phyloP scores from a whole-genome alignment of 73 alveolate genomes.

The Paraurostyla sp. region DNA sequence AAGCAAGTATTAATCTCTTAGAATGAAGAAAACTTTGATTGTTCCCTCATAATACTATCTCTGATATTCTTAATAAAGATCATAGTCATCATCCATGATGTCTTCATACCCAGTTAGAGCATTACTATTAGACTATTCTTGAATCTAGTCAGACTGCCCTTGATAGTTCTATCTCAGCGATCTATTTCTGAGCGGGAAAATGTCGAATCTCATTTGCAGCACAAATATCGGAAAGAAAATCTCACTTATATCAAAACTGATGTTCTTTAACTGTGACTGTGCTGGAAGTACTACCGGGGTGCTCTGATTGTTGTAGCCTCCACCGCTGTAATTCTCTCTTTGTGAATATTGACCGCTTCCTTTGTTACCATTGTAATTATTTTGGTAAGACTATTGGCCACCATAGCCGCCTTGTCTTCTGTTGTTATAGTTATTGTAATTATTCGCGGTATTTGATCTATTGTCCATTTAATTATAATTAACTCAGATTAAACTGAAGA shows the following conservation, averaged over 20 bases:
- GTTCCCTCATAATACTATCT: constrained; percentile 6
- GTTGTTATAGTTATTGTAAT: background rate
- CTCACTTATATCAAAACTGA: constrained; percentile 45
- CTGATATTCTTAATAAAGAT: constrained; percentile 9
- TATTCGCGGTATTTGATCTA: background rate
- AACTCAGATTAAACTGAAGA: no score
- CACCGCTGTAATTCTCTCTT: background rate
- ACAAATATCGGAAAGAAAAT: constrained; percentile 65
- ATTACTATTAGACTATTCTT: background rate
- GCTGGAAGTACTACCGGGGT: background rate
- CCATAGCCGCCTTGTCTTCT: background rate
- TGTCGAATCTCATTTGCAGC: constrained; percentile 42
- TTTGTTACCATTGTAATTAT: background rate
- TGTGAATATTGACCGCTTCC: background rate
- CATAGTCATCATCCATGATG: constrained; percentile 24
- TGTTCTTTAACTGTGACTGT: constrained; percentile 33
- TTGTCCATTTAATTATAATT: background rate
- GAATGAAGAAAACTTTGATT: constrained; percentile 51
- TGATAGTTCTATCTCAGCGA: constrained; percentile 18
- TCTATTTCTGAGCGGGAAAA: constrained; percentile 51
- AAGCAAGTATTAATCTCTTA: constrained; percentile 57
- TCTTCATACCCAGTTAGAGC: background rate
- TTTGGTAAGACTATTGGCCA: background rate
- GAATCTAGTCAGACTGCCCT: background rate
- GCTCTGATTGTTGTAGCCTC: background rate